These are phyloP conservation scores for Glycine latifolia DNA, from an alignment of 306 rosid genomes.

Conservation along the genomic window DNA sequence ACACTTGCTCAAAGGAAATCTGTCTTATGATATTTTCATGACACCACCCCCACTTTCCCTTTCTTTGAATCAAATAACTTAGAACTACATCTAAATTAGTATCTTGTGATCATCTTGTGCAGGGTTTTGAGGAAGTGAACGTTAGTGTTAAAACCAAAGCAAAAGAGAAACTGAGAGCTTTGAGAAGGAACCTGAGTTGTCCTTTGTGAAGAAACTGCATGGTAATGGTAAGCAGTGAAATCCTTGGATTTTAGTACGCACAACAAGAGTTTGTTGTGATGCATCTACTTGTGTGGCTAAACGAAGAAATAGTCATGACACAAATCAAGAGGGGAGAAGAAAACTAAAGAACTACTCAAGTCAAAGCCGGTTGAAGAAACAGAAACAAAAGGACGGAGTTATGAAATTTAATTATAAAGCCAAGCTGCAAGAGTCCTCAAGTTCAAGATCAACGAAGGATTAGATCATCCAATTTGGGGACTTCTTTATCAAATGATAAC, in stretches of 20 bases:
- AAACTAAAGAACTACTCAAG: neutral
- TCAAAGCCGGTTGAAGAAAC: neutral
- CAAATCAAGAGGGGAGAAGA: constrained; percentile 11
- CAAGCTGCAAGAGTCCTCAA: neutral
- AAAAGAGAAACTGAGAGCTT: constrained; percentile 58
- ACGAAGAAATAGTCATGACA: neutral
- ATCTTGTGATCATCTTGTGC: constrained; percentile 31
- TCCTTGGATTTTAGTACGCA: constrained; percentile 16
- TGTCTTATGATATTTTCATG: neutral
- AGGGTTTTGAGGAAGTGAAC: constrained; percentile 71
- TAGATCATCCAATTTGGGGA: constrained; percentile 34
- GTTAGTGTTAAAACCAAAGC: constrained; percentile 61
- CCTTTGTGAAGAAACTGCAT: constrained; percentile 54
- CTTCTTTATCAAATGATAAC: constrained; percentile 25
- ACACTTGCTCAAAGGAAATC: neutral
- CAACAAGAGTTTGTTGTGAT: neutral
- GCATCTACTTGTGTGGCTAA: constrained; percentile 26
- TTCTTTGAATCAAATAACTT: neutral
- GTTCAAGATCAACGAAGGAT: constrained; percentile 27
- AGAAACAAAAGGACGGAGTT: neutral
- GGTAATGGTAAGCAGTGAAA: constrained; percentile 9
- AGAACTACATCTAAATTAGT: neutral
- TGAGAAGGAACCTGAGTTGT: constrained; percentile 75
- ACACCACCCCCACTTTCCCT: neutral
- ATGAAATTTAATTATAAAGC: neutral